Evolutionary conservation across 306 rosid species (phyloP), one percentile per base, ranked within the genome.

Genomic region (Begonia peltatifolia): DNA sequence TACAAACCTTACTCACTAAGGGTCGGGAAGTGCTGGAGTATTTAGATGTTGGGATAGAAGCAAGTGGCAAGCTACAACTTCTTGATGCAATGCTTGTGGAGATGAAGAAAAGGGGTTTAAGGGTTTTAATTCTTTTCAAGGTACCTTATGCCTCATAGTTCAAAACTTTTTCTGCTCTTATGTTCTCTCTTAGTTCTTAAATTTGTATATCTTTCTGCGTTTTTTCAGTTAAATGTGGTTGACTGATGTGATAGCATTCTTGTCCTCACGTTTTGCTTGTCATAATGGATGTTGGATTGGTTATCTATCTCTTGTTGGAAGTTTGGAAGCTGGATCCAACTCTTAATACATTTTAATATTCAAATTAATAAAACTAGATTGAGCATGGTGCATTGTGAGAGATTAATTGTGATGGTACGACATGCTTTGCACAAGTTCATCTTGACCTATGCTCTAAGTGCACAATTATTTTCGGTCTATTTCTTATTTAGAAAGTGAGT

Each of bases 31-130:
- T 10, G 20, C 55, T 10, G 56, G 79, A 77, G 62, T 66, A 49
- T 67, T 65, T 86, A 56, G 75, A 63, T 56, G 71, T 79, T 69
- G 99, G 72, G 53, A 66, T 81, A 68, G 71, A 83, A 76, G 86
- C 92, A 64, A 78, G 95, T 55, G 95, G 92, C 56, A 90, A 90
- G 81, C 76, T 90, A 65, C 92, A 71, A 65, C 76, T 85, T 71
- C 99, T 90, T 63, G 94, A 83, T 71, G 65, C 69, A 70, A 78
- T 90, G 94, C 92, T 90, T 56, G 57, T 10, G 65, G 92, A 86
- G 75, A 72, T 86, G 61, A 79, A 63, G 56, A 73, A 76, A 44
- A 74, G 50, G 61, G 75, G 75, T 52, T 64, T 76, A 44, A 73
- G 94, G 68, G 88, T 53, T 25, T 76, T 90, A 6, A 48, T 90